Percentiles rank a stretch among this genome's conserved stretches.
These are phyloP conservation scores for Lentinus polychrous DNA, from an alignment of 1,284 basidiomycete species.

Conservation along the genomic window DNA sequence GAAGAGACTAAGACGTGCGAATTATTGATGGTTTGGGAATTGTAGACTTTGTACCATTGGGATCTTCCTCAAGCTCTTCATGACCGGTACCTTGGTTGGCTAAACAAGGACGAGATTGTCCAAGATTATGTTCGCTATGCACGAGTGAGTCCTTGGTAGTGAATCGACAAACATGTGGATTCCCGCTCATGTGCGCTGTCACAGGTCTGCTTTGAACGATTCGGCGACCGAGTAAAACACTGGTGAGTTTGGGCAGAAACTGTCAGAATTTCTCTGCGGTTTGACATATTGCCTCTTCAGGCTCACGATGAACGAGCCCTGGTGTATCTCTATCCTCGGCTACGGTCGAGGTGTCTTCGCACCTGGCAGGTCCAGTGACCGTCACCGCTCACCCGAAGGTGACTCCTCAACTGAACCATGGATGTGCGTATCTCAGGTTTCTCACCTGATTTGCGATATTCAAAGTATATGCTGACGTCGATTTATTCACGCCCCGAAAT, in stretches of 20 bases:
- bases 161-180: not conserved
- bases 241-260: conserved; percentile 38
- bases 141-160: conserved; percentile 29
- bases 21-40: conserved; percentile 8
- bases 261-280: too few species aligned
- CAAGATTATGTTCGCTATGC: conserved; percentile 63
- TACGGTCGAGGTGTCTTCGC: conserved; percentile 62
- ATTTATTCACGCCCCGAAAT: not conserved
- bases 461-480: not conserved
- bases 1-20: conserved; percentile 2
- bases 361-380: conserved; percentile 61
- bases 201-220: conserved; percentile 62
- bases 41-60: conserved; percentile 75
- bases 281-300: too few species aligned
- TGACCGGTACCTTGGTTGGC: conserved; percentile 69
- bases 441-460: conserved; percentile 5
- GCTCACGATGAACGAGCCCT: conserved; percentile 72
- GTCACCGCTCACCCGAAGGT: conserved; percentile 46
- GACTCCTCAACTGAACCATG: conserved; percentile 64
- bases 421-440: conserved; percentile 59
- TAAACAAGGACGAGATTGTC: conserved; percentile 56
- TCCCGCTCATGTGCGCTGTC: not conserved
- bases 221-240: conserved; percentile 70
- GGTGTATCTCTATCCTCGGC: conserved; percentile 65
- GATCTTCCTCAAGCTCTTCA: conserved; percentile 68